These are phyloP conservation scores for Neurospora tetraspora DNA, from an alignment of 495 filamentous ascomycete genomes.

Conservation along the genomic window DNA sequence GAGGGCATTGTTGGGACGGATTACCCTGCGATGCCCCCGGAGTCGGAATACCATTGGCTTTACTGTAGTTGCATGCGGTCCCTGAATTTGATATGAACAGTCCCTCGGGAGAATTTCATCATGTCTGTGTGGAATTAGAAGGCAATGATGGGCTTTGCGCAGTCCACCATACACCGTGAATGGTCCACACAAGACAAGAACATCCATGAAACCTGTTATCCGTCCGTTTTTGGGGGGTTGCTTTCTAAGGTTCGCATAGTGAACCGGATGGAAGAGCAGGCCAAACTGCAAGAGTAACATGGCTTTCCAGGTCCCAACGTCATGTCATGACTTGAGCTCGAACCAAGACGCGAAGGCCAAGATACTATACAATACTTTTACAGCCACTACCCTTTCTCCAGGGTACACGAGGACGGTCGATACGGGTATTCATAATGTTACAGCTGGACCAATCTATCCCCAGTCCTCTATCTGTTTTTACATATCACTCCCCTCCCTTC, in stretches of 20 bases:
- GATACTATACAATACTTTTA: neutral
- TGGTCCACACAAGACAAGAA: neutral
- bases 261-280: neutral
- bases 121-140: neutral
- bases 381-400: neutral
- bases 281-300: neutral
- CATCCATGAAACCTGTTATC: neutral
- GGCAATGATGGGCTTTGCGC: neutral
- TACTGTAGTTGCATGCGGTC: neutral
- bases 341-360: neutral
- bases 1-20: neutral
- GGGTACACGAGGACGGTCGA: neutral
- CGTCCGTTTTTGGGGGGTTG: neutral
- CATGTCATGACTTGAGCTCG: neutral
- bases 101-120: neutral
- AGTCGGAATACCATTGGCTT: neutral
- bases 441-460: neutral
- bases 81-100: neutral
- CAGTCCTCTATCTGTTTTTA: neutral
- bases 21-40: neutral
- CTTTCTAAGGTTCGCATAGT: neutral
- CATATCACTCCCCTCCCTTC: neutral
- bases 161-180: neutral
- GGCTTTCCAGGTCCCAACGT: neutral
- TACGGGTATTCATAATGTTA: neutral